A percentile compares a stretch with the other conserved stretches of the same genome.
Conservation (phyloP, 495 filamentous ascomycete species). For the Podospora fimiseda region DNA sequence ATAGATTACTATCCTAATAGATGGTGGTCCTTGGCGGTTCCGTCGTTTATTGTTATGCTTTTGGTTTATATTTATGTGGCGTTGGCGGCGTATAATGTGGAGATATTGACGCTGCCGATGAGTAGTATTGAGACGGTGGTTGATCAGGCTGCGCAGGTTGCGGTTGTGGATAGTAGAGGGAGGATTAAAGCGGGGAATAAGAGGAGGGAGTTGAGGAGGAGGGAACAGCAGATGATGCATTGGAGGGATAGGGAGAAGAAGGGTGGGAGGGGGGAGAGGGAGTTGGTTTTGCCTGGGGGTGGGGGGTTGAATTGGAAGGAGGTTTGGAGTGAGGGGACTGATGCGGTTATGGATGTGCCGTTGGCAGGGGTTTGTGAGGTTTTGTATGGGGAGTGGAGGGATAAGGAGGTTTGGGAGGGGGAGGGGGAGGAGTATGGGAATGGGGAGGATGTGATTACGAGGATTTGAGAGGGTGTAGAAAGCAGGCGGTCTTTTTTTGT, state of each 20-base stretch:
- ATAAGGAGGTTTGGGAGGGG: conserved; percentile 15
- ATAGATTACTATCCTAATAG: conserved; percentile 96
- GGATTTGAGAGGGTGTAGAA: background rate
- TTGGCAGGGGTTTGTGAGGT: conserved; percentile 97
- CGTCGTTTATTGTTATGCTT: conserved; percentile 80
- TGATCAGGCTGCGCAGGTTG: conserved; percentile 81
- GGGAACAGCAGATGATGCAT: conserved; percentile 54
- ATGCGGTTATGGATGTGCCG: conserved; percentile 96
- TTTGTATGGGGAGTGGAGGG: conserved; percentile 56
- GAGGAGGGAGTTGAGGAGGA: conserved; percentile 53
- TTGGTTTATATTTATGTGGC: conserved; percentile 93
- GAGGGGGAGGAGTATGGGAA: conserved; percentile 12
- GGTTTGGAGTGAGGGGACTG: conserved; percentile 86
- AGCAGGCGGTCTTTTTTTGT: no score
- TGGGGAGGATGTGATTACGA: conserved; percentile 8
- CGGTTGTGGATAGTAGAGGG: conserved; percentile 62
- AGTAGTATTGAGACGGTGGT: conserved; percentile 82
- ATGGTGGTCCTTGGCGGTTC: conserved; percentile 94
- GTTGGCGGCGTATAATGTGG: conserved; percentile 83
- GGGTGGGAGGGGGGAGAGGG: conserved; percentile 15
- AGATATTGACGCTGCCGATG: conserved; percentile 77
- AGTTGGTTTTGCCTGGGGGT: background rate
- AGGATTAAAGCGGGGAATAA: conserved; percentile 35
- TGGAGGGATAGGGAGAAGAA: conserved; percentile 21
- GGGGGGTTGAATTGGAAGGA: conserved; percentile 62